phyloP scores from a whole-genome alignment of 164 flowering plant species.

The Annona squamosa region DNA sequence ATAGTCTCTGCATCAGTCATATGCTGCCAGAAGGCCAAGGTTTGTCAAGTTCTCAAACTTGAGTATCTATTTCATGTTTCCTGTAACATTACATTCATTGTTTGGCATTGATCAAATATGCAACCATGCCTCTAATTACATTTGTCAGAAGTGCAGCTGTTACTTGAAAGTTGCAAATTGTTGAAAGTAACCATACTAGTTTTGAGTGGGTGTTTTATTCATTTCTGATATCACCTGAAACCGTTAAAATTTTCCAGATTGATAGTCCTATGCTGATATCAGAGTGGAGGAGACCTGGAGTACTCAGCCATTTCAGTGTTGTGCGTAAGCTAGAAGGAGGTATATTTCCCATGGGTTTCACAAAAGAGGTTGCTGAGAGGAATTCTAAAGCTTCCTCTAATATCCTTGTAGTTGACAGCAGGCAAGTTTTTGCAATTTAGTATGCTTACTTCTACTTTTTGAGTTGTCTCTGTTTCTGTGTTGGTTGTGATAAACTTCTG shows the following conservation, averaged over 20 bases:
- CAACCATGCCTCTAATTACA: no score
- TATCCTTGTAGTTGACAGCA: constrained; percentile 64
- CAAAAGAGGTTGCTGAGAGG: constrained; percentile 57
- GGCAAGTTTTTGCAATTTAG: constrained; percentile 25
- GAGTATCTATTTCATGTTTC: no score
- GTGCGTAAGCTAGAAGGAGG: constrained; percentile 89
- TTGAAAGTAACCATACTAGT: no score
- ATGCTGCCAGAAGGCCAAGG: constrained; percentile 85
- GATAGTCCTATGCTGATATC: constrained; percentile 82
- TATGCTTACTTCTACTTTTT: not conserved
- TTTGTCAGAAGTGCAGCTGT: not conserved
- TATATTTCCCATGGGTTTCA: constrained; percentile 82
- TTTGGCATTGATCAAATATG: no score
- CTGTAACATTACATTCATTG: no score
- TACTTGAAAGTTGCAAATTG: not conserved
- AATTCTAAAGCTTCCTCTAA: constrained; percentile 58
- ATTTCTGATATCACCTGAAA: no score
- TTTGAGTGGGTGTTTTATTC: no score
- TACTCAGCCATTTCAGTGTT: constrained; percentile 81
- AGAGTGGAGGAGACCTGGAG: constrained; percentile 72
- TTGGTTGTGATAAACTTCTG: not conserved
- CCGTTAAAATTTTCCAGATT: constrained; percentile 48
- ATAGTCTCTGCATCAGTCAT: constrained; percentile 87
- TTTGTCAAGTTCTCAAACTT: constrained; percentile 15
- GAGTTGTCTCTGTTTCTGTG: not conserved